Conservation (phyloP, 306 rosid species). For the Gastrolobium villosum region DNA sequence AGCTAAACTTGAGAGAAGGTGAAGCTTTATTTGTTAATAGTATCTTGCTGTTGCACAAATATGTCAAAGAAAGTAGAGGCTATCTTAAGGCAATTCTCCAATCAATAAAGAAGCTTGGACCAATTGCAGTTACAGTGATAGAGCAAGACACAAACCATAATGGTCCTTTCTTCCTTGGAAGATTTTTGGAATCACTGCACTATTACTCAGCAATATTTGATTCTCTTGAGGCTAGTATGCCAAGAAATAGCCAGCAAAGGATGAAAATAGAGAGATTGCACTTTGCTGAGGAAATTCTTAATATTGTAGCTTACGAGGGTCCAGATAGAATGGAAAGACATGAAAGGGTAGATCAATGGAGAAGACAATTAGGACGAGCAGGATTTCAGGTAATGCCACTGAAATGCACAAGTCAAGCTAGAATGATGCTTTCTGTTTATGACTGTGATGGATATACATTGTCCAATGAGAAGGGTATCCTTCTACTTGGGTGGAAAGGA, state of each 20-base stretch:
- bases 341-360: slow-evolving; percentile 79
- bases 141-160: slow-evolving; percentile 91
- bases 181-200: slow-evolving; percentile 80
- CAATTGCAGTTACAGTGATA: slow-evolving; percentile 62
- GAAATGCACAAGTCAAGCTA: slow-evolving; percentile 74
- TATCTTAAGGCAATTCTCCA: slow-evolving; percentile 70
- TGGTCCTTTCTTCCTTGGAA: slow-evolving; percentile 85
- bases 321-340: slow-evolving; percentile 72
- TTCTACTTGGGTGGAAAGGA: slow-evolving; percentile 87
- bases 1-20: slow-evolving; percentile 70
- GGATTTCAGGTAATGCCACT: slow-evolving; percentile 79
- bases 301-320: slow-evolving; percentile 72
- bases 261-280: slow-evolving; percentile 71
- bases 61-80: slow-evolving; percentile 78
- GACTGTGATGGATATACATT: slow-evolving; percentile 80
- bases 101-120: slow-evolving; percentile 73
- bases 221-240: slow-evolving; percentile 71
- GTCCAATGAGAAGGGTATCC: slow-evolving; percentile 70
- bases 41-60: slow-evolving; percentile 68
- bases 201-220: slow-evolving; percentile 87
- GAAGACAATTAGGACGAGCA: slow-evolving; percentile 74
- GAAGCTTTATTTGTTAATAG: slow-evolving; percentile 71
- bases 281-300: slow-evolving; percentile 68
- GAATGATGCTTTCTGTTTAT: slow-evolving; percentile 78
- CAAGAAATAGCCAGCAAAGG: slow-evolving; percentile 65